A percentile compares a stretch with the other conserved stretches of the same genome.
phyloP scores from a whole-genome alignment of 2,329 filamentous ascomycete genomes.

The Sporothrix inflata region DNA sequence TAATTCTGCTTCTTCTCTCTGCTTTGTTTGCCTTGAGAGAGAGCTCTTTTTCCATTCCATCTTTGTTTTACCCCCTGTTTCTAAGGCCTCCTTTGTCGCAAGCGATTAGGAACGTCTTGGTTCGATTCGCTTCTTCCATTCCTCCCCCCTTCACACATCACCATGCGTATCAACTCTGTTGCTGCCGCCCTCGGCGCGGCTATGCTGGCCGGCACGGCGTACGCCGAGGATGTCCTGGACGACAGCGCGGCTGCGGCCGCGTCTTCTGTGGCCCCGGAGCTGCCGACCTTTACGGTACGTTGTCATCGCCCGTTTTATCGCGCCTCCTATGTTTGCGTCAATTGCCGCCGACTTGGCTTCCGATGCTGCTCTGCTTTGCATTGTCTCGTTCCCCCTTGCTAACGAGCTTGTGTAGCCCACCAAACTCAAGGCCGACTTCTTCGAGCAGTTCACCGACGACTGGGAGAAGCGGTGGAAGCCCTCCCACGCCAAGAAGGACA shows the following conservation, averaged over 20 bases:
- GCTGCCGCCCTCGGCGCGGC: slow-evolving; percentile 77
- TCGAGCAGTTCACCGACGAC: slow-evolving; percentile 97
- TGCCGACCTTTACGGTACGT: slow-evolving; percentile 88
- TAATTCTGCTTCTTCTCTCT: background rate
- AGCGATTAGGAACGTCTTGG: slow-evolving; percentile 13
- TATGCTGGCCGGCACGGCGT: slow-evolving; percentile 69
- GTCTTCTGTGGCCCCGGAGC: slow-evolving; percentile 60
- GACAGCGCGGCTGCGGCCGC: slow-evolving; percentile 50
- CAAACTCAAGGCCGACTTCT: slow-evolving; percentile 85
- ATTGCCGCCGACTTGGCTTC: slow-evolving; percentile 3
- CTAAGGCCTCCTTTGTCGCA: slow-evolving; percentile 12
- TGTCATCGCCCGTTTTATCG: background rate
- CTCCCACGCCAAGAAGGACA: slow-evolving; percentile 95
- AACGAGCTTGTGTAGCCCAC: slow-evolving; percentile 66
- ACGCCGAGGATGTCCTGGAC: slow-evolving; percentile 65
- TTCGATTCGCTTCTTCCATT: background rate
- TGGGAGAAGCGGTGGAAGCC: slow-evolving; percentile 94
- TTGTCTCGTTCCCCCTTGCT: slow-evolving; percentile 10
- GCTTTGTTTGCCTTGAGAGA: slow-evolving; percentile 9
- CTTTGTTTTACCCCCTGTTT: background rate
- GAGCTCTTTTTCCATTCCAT: background rate
- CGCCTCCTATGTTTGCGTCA: background rate
- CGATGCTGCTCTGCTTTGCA: slow-evolving; percentile 18
- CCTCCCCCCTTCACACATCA: slow-evolving; percentile 37
- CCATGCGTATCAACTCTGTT: slow-evolving; percentile 83